These are phyloP conservation scores for Xylaria longipes DNA, from an alignment of 495 filamentous ascomycete species.

Conservation along the genomic window DNA sequence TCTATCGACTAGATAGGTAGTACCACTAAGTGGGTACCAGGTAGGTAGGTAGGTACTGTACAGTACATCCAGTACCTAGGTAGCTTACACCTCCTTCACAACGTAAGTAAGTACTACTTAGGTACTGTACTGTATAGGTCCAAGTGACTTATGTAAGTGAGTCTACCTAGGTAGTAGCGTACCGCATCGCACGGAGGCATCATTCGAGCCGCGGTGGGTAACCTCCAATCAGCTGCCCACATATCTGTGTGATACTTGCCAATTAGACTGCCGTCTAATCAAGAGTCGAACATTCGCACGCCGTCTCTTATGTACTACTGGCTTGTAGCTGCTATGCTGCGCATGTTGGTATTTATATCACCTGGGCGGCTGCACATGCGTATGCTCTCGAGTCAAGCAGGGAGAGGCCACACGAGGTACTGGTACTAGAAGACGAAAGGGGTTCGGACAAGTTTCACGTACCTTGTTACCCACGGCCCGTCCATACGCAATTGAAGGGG, in stretches of 20 bases:
- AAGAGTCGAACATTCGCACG: not conserved
- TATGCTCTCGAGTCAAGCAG: not conserved
- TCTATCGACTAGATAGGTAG: too few species aligned
- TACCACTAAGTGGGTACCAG: too few species aligned
- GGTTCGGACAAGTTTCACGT: conserved; percentile 10
- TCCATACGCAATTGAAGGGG: not conserved
- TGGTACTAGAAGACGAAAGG: not conserved
- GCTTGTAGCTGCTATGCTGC: not conserved
- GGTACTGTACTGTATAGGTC: too few species aligned
- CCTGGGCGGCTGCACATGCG: not conserved
- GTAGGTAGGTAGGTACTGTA: too few species aligned
- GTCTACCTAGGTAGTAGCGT: too few species aligned
- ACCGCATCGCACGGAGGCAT: not conserved
- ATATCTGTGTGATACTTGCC: not conserved
- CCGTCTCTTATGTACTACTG: not conserved
- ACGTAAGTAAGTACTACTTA: too few species aligned
- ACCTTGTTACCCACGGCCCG: not conserved
- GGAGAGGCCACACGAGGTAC: not conserved
- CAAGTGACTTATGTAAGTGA: too few species aligned
- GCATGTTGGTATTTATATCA: not conserved
- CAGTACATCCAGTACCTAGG: too few species aligned
- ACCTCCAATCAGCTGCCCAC: conserved; percentile 1
- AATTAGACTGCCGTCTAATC: not conserved
- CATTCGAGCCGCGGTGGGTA: not conserved
- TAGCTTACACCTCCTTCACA: too few species aligned